Conservation (phyloP, 2,329 filamentous ascomycete genomes). For the Stachybotrys echinatus region DNA sequence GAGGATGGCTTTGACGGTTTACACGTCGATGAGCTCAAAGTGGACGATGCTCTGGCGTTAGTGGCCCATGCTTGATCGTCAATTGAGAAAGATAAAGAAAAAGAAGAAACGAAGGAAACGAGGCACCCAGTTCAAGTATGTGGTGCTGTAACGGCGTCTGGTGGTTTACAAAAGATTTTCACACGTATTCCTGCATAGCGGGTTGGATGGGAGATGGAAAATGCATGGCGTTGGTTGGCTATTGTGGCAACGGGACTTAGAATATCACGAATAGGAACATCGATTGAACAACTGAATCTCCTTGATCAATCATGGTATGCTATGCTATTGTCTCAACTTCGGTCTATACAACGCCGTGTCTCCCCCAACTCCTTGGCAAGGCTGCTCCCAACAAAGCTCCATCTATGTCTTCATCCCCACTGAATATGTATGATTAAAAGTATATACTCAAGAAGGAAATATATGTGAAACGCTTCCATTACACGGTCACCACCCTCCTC, state of each 20-base stretch:
- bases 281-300: slow-evolving; percentile 2
- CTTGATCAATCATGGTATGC: not conserved
- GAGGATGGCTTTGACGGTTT: slow-evolving; percentile 82
- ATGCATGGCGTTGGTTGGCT: no score
- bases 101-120: no score
- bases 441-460: slow-evolving; percentile 6
- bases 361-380: not conserved
- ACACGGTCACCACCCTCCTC: not conserved
- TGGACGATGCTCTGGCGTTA: not conserved
- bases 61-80: not conserved
- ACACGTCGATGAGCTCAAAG: slow-evolving; percentile 39
- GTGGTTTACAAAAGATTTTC: no score
- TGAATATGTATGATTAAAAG: slow-evolving; percentile 2
- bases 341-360: not conserved
- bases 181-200: no score
- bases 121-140: no score
- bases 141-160: no score
- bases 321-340: not conserved
- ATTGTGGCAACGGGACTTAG: no score
- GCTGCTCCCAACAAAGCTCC: no score
- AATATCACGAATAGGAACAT: no score
- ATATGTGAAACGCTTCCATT: not conserved
- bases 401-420: no score
- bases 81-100: not conserved
- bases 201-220: no score